phyloP scores from a whole-genome alignment of 2,329 filamentous ascomycete genomes.

The Fusarium sp. region DNA sequence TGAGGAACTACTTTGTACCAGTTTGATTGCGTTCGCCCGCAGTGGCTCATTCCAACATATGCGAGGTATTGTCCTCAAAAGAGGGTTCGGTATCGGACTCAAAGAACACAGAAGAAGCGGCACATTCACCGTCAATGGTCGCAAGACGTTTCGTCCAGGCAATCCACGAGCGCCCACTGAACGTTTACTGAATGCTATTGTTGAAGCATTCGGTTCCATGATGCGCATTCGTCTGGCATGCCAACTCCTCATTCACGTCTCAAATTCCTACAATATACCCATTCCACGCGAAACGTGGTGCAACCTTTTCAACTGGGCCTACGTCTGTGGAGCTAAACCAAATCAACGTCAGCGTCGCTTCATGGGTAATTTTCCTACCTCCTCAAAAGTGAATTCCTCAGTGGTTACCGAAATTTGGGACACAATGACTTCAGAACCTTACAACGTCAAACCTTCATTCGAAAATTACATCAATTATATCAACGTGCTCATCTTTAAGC shows the following conservation, averaged over 20 bases:
- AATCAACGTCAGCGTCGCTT: conserved; percentile 53
- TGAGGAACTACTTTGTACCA: conserved; percentile 56
- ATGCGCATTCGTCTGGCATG: conserved; percentile 70
- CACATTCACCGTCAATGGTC: conserved; percentile 47
- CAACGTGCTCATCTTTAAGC: conserved; percentile 53
- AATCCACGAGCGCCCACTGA: conserved; percentile 70
- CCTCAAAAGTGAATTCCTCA: conserved; percentile 53
- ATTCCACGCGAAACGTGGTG: conserved; percentile 73
- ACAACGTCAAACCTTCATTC: conserved; percentile 68
- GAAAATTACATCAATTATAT: conserved; percentile 64
- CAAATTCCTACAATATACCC: conserved; percentile 67
- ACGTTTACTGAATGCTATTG: conserved; percentile 73
- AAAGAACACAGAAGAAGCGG: conserved; percentile 31
- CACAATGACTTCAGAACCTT: conserved; percentile 69
- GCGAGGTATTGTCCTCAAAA: conserved; percentile 49
- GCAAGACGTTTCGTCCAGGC: conserved; percentile 57
- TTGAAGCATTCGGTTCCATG: conserved; percentile 76
- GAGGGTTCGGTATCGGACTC: conserved; percentile 50
- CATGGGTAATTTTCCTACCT: conserved; percentile 43
- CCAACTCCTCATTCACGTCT: conserved; percentile 72
- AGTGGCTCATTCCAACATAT: conserved; percentile 52
- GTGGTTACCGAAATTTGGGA: conserved; percentile 68
- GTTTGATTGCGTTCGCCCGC: conserved; percentile 59
- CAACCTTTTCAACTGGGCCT: conserved; percentile 75
- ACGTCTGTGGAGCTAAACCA: conserved; percentile 63